Base-by-base conservation (phyloP, 305 asterid genomes). In the Solanum aculeatissimum region DNA sequence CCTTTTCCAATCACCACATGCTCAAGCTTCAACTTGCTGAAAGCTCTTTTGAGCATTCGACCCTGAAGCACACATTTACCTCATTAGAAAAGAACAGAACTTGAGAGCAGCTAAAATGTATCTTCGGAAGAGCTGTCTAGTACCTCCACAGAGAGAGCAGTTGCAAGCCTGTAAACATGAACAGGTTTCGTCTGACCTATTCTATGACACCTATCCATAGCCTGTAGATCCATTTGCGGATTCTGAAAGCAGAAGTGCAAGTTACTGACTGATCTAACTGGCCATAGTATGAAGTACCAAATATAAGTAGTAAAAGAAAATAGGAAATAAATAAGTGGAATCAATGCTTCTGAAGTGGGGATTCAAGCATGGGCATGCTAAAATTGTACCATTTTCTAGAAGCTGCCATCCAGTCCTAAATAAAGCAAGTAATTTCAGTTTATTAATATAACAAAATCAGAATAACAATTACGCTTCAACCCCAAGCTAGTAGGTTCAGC, bases 151-250 rank as follows among this genome's bases (percentile, higher is more conserved):
- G 98, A 97, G 81, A 92, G 99, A 80, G 99, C 98, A 84, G 98
- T 95, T 70, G 96, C 92, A 55, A 97, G 95, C 90, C 99, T 91
- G 92, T 95, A 97, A 70, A 97, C 98, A 88, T 97, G 99, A 86
- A 95, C 99, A 72, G 99, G 99, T 88, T 95, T 97, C 60, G 98
- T 97, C 91, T 97, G 99, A 85, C 99, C 99, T 69, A 97, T 97
- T 86, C 99, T 92, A 81, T 97, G 99, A 65, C 99, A 97, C 79
- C 99, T 87, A 77, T 97, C 99, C 99, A 97, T 97, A 66, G 98
- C 98, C 87, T 97, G 99, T 86, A 97, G 91, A 92, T 97, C 99
- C 98, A 93, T 92, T 91, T 97, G 99, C 38, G 99, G 99, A 86
- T 97, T 97, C 99, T 97, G 97, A 82, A 87, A 83, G 16, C 75